phyloP scores from a whole-genome alignment of 495 filamentous ascomycete species.

The Bacidia gigantensis region DNA sequence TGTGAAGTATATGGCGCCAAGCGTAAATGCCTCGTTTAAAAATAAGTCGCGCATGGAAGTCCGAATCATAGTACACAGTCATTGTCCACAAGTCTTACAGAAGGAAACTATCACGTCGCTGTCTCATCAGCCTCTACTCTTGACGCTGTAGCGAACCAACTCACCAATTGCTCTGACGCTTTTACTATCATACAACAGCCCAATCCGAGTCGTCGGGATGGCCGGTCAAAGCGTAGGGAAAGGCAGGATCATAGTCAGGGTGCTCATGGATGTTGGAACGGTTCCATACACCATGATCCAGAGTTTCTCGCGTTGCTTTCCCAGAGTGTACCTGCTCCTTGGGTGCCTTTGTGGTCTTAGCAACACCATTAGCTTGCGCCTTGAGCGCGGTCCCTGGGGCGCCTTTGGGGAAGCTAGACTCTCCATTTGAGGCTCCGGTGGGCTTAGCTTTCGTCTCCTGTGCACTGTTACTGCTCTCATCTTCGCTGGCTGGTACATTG shows the following conservation, averaged over 20 bases:
- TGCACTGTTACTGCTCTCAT: neutral
- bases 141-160: too few relatives aligned
- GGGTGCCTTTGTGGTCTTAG: neutral
- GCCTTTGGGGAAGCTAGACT: neutral
- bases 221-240: slow-evolving; percentile 19
- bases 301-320: slow-evolving; percentile 7
- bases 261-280: slow-evolving; percentile 15
- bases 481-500: slow-evolving; percentile 20
- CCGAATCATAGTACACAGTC: neutral
- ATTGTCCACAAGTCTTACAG: neutral
- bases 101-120: too few relatives aligned
- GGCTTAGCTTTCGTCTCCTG: neutral
- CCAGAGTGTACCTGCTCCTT: slow-evolving; percentile 2
- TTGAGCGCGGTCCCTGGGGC: slow-evolving; percentile 1
- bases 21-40: neutral
- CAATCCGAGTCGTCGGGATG: slow-evolving; percentile 49
- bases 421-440: neutral
- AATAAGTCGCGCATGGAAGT: neutral
- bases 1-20: neutral
- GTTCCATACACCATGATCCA: slow-evolving; percentile 15
- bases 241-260: slow-evolving; percentile 16
- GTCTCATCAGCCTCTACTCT: too few relatives aligned
- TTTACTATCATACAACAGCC: slow-evolving; percentile 22
- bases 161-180: too few relatives aligned
- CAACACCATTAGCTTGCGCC: neutral